These are phyloP conservation scores for Climacium dendroides DNA, from an alignment of 225 moss, liverwort and hornwort species.

Conservation along the genomic window DNA sequence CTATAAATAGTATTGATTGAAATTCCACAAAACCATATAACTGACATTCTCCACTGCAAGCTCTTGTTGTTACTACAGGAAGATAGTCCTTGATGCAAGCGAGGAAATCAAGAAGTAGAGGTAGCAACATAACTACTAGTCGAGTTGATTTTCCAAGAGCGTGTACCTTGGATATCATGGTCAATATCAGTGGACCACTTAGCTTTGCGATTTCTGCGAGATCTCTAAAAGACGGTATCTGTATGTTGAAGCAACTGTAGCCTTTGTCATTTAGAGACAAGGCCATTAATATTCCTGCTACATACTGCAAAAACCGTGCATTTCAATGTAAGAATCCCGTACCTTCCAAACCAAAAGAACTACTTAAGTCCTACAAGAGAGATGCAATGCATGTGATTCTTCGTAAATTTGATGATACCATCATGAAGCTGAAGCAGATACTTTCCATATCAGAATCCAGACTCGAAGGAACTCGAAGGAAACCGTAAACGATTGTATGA, in stretches of 20 bases:
- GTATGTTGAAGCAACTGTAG: slow-evolving; percentile 64
- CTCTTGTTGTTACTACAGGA: background rate
- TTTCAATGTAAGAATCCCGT: background rate
- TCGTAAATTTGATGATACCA: background rate
- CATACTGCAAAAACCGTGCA: slow-evolving; percentile 35
- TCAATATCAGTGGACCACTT: slow-evolving; percentile 68
- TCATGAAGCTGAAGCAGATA: background rate
- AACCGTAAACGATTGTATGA: background rate
- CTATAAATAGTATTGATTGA: background rate
- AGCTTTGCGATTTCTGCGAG: slow-evolving; percentile 46
- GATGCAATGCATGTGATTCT: background rate
- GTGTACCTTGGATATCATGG: slow-evolving; percentile 83
- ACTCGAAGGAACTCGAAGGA: background rate
- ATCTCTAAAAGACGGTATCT: slow-evolving; percentile 37
- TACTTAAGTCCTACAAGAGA: background rate
- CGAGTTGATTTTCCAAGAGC: background rate
- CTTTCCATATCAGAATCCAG: background rate
- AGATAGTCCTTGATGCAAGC: background rate
- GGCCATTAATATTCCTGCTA: slow-evolving; percentile 66
- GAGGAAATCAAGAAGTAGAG: background rate
- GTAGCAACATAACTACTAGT: background rate
- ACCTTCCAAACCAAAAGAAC: background rate
- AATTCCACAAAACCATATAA: background rate
- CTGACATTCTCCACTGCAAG: background rate
- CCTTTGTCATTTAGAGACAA: slow-evolving; percentile 58